Conservation (phyloP, 2,329 filamentous ascomycete species). For the Clarireedia hainanense region DNA sequence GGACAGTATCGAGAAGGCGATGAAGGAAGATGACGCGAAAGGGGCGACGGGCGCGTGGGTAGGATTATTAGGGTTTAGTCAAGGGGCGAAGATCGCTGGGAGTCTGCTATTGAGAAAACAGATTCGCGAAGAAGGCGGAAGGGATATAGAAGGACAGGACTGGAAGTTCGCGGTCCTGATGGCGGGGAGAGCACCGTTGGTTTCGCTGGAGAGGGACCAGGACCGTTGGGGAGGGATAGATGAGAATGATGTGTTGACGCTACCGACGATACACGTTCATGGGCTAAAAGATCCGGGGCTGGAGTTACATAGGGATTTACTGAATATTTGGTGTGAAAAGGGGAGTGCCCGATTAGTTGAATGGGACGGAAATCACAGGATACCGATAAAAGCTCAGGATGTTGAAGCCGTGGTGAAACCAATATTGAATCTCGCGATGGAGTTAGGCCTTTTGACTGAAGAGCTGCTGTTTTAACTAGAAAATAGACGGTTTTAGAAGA, state of each 20-base stretch:
- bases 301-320: slow-evolving; percentile 46
- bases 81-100: slow-evolving; percentile 54
- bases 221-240: slow-evolving; percentile 29
- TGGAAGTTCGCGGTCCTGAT: slow-evolving; percentile 56
- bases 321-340: slow-evolving; percentile 51
- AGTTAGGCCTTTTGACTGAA: slow-evolving; percentile 3
- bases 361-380: slow-evolving; percentile 65
- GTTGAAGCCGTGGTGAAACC: slow-evolving; percentile 48
- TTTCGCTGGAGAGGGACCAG: slow-evolving; percentile 34
- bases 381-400: slow-evolving; percentile 61
- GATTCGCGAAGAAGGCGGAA: slow-evolving; percentile 16
- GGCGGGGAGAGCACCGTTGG: slow-evolving; percentile 52
- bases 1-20: slow-evolving; percentile 35
- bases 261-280: slow-evolving; percentile 63
- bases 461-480: background rate
- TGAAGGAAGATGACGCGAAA: slow-evolving; percentile 41
- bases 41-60: slow-evolving; percentile 49
- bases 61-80: slow-evolving; percentile 57
- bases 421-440: slow-evolving; percentile 28
- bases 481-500: background rate
- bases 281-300: slow-evolving; percentile 53
- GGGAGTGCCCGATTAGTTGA: slow-evolving; percentile 51
- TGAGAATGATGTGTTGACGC: slow-evolving; percentile 35
- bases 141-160: slow-evolving; percentile 1
- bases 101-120: slow-evolving; percentile 56